A percentile compares a stretch with the other conserved stretches of the same genome.
Conservation (phyloP, 2,329 filamentous ascomycete genomes). For the Furcasterigmium sp. region DNA sequence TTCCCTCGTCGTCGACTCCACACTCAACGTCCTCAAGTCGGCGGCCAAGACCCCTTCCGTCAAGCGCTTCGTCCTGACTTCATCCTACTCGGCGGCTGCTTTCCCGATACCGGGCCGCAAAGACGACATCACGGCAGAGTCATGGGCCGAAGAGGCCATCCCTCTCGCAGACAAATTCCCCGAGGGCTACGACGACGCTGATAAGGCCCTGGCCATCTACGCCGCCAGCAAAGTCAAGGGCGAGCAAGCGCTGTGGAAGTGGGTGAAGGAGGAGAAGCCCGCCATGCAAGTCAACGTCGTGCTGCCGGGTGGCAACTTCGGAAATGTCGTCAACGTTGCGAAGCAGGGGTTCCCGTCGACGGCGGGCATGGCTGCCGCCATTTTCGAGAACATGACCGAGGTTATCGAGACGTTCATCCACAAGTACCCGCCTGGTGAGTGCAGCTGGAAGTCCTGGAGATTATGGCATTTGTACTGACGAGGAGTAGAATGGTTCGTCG, state of each 20-base stretch:
- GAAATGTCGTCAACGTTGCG: slow-evolving; percentile 11
- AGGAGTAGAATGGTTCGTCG: slow-evolving; percentile 34
- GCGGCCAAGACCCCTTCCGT: slow-evolving; percentile 27
- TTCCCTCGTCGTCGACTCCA: slow-evolving; percentile 21
- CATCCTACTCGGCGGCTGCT: slow-evolving; percentile 21
- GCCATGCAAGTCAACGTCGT: slow-evolving; percentile 21
- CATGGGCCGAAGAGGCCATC: slow-evolving; percentile 27
- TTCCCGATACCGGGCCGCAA: slow-evolving; percentile 12
- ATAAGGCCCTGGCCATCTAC: no score
- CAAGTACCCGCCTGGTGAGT: no score
- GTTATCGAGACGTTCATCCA: neutral
- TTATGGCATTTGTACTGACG: neutral
- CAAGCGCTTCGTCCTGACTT: slow-evolving; percentile 34
- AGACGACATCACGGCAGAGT: slow-evolving; percentile 18
- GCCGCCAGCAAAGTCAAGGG: slow-evolving; percentile 30
- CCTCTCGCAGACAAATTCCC: slow-evolving; percentile 29
- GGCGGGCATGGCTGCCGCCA: slow-evolving; percentile 7
- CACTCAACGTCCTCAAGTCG: slow-evolving; percentile 23
- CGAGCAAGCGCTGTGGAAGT: slow-evolving; percentile 33
- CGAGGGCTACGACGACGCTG: no score
- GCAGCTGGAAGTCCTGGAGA: neutral
- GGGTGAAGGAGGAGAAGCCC: slow-evolving; percentile 22
- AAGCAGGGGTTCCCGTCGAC: slow-evolving; percentile 18
- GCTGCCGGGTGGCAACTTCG: slow-evolving; percentile 21
- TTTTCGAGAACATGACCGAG: slow-evolving; percentile 19